Evolutionary conservation across 192 early-diverging fungal species (phyloP).

Genomic region (Pilaira anomala): DNA sequence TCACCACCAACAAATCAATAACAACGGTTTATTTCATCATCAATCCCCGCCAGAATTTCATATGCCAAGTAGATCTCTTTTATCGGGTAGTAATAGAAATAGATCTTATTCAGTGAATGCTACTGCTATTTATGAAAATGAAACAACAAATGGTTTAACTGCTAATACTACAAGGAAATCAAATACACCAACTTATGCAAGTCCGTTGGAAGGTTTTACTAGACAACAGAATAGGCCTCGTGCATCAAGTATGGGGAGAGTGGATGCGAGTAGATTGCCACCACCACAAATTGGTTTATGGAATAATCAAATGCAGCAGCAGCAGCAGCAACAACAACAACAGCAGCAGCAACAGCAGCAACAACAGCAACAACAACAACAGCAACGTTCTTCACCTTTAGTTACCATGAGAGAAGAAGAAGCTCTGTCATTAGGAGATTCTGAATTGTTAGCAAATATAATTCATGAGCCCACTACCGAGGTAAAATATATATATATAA

Average conservation of each 20-base stretch:
- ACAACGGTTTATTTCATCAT: slow-evolving; percentile 13
- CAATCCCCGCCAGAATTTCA: slow-evolving; percentile 11
- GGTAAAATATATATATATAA: neutral
- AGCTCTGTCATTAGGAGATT: slow-evolving; percentile 15
- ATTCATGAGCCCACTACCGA: neutral
- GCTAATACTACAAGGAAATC: neutral
- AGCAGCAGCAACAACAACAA: too few species aligned
- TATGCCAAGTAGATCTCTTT: slow-evolving; percentile 17
- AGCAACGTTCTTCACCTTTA: slow-evolving; percentile 9
- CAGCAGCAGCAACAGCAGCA: neutral
- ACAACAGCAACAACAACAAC: too few species aligned
- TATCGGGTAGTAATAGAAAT: slow-evolving; percentile 24
- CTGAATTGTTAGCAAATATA: slow-evolving; percentile 19
- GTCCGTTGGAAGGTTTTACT: slow-evolving; percentile 18
- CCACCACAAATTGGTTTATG: slow-evolving; percentile 7
- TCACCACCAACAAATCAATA: neutral
- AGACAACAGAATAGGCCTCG: slow-evolving; percentile 46
- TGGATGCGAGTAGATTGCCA: slow-evolving; percentile 22
- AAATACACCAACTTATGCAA: neutral
- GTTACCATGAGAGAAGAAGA: slow-evolving; percentile 5
- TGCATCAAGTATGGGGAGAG: slow-evolving; percentile 47
- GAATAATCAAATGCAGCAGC: neutral
- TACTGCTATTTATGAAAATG: slow-evolving; percentile 18
- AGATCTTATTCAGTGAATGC: slow-evolving; percentile 35
- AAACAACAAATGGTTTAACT: neutral